These are phyloP conservation scores for Arthonia radiata DNA, from an alignment of 495 filamentous ascomycete species.

Conservation along the genomic window DNA sequence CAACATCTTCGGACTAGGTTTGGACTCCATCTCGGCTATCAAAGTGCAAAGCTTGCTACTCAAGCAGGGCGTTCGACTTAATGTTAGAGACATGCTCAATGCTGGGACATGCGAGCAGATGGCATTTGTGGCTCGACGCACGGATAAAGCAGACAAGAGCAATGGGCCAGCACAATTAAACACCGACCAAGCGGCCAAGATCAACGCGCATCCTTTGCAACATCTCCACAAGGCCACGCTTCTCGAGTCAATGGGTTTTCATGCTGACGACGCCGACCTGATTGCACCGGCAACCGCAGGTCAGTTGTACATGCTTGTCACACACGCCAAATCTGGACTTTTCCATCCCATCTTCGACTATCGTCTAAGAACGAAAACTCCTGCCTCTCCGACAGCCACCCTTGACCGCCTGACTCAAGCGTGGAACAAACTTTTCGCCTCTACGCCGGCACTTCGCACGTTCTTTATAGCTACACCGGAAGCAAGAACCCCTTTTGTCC, in stretches of 20 bases:
- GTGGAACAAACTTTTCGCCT: no score
- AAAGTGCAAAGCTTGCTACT: no score
- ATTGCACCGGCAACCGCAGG: slow-evolving; percentile 40
- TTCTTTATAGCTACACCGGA: slow-evolving; percentile 25
- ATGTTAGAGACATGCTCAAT: slow-evolving; percentile 39
- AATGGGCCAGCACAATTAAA: slow-evolving; percentile 3
- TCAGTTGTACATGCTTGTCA: slow-evolving; percentile 43
- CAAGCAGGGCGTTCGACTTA: slow-evolving; percentile 28
- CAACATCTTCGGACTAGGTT: slow-evolving; percentile 44
- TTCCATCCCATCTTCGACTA: slow-evolving; percentile 43
- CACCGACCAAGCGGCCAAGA: slow-evolving; percentile 7
- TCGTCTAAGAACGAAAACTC: slow-evolving; percentile 11
- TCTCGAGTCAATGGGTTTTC: slow-evolving; percentile 11
- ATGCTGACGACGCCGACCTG: slow-evolving; percentile 21
- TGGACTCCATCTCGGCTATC: slow-evolving; percentile 45
- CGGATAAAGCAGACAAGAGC: slow-evolving; percentile 5
- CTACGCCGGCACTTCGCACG: no score
- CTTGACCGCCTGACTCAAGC: no score
- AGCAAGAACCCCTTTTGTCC: slow-evolving; percentile 23
- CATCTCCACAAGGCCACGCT: slow-evolving; percentile 12
- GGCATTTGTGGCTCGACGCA: slow-evolving; percentile 12
- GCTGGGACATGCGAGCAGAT: slow-evolving; percentile 38
- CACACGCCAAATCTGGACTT: slow-evolving; percentile 29
- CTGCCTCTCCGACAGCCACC: no score
- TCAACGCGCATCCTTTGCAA: slow-evolving; percentile 13